Evolutionary conservation across 2,329 filamentous ascomycete species (phyloP).

Genomic region (Xylariaceae sp.): DNA sequence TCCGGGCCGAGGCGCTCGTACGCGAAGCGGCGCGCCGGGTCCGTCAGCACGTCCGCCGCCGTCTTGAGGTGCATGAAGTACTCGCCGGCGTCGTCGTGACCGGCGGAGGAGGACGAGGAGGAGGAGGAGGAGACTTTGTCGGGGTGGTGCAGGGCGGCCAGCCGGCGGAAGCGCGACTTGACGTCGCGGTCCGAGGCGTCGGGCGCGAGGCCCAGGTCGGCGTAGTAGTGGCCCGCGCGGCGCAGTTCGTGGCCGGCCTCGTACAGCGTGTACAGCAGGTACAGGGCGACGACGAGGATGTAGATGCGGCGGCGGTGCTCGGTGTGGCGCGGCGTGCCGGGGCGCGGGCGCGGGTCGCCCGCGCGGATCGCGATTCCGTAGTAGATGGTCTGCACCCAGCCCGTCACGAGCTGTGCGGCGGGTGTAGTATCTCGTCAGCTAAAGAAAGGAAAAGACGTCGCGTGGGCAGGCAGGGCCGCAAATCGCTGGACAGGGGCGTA

Average conservation of each 20-base stretch:
- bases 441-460: not conserved
- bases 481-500: not conserved
- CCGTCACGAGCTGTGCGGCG: constrained; percentile 59
- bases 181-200: constrained; percentile 66
- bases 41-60: constrained; percentile 74
- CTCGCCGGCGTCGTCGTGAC: constrained; percentile 25
- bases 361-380: constrained; percentile 86
- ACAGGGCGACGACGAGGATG: constrained; percentile 71
- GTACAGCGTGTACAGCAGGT: constrained; percentile 87
- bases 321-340: constrained; percentile 60
- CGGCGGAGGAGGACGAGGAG: constrained; percentile 22
- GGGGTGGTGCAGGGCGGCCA: constrained; percentile 68
- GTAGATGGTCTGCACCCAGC: constrained; percentile 70
- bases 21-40: constrained; percentile 70
- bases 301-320: constrained; percentile 76
- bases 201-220: constrained; percentile 62
- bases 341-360: constrained; percentile 69
- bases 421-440: not conserved
- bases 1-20: constrained; percentile 84
- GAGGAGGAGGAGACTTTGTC: constrained; percentile 69
- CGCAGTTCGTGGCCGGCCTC: constrained; percentile 81
- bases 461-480: not conserved
- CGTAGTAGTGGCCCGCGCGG: constrained; percentile 68
- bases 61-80: constrained; percentile 77
- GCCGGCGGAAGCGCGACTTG: constrained; percentile 75